These are phyloP conservation scores for Ogataea populi-albae DNA, from an alignment of 805 yeast genomes.

Conservation along the genomic window DNA sequence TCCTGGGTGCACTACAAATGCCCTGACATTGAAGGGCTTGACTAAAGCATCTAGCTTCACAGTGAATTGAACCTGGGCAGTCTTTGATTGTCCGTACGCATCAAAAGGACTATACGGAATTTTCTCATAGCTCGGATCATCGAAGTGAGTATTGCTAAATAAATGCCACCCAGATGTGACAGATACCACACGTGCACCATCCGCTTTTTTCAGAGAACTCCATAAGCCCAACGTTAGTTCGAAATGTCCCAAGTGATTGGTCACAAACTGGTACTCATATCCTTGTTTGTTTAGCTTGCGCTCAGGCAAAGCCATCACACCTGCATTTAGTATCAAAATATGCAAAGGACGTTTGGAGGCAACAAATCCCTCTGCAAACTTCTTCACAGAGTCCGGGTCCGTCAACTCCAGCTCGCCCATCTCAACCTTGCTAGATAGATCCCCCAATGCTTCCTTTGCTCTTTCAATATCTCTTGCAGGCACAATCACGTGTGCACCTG, in stretches of 20 bases:
- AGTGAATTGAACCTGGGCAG: slow-evolving; percentile 6
- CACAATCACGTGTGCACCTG: slow-evolving; percentile 8
- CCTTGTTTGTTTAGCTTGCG: slow-evolving; percentile 3
- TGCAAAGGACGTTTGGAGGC: slow-evolving; percentile 8
- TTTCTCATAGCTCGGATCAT: slow-evolving; percentile 3
- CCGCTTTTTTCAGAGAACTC: slow-evolving; percentile 4
- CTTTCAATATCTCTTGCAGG: slow-evolving; percentile 3
- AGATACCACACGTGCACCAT: slow-evolving; percentile 6
- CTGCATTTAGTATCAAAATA: slow-evolving; percentile 7
- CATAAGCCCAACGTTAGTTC: slow-evolving; percentile 6
- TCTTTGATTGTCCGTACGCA: slow-evolving; percentile 8
- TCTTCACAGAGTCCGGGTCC: slow-evolving; percentile 4
- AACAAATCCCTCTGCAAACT: slow-evolving; percentile 3
- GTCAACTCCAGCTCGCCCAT: slow-evolving; percentile 3
- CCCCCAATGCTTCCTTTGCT: slow-evolving; percentile 3
- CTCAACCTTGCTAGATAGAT: slow-evolving; percentile 5
- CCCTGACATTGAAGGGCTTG: slow-evolving; percentile 5
- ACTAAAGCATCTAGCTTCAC: slow-evolving; percentile 5
- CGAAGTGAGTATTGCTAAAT: slow-evolving; percentile 1
- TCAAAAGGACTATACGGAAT: slow-evolving; percentile 1
- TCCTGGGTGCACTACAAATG: slow-evolving; percentile 8
- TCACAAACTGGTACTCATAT: slow-evolving; percentile 4
- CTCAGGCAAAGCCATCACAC: slow-evolving; percentile 7
- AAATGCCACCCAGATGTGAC: slow-evolving; percentile 4
- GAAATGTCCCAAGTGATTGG: slow-evolving; percentile 6